Percentiles rank a stretch among this genome's conserved stretches.
These are phyloP conservation scores for Marchantia paleacea DNA, from an alignment of 225 moss, liverwort and hornwort species.

Conservation along the genomic window DNA sequence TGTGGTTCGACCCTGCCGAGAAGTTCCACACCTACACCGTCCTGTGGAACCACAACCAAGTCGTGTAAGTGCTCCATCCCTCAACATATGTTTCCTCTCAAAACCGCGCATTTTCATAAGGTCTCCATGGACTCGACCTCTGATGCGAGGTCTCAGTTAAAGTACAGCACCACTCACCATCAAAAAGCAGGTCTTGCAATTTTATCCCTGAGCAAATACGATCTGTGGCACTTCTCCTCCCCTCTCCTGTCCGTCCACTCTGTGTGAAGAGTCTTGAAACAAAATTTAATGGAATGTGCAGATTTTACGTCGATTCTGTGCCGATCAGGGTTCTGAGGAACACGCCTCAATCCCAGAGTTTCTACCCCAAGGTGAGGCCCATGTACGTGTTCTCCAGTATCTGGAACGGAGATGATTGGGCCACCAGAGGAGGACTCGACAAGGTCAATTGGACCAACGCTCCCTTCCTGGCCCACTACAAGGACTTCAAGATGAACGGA, in stretches of 20 bases:
- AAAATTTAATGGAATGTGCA: conserved; percentile 2
- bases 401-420: conserved; percentile 58
- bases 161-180: too few species aligned
- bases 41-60: conserved; percentile 40
- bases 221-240: too few species aligned
- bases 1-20: conserved; percentile 43
- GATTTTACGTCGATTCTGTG: conserved; percentile 43
- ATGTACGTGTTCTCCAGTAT: conserved; percentile 46
- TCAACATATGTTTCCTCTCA: too few species aligned
- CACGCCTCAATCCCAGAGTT: conserved; percentile 8
- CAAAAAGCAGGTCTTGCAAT: too few species aligned
- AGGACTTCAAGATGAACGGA: conserved; percentile 41
- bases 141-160: too few species aligned
- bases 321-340: conserved; percentile 42
- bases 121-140: too few species aligned
- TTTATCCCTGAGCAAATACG: too few species aligned
- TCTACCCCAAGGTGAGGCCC: conserved; percentile 31
- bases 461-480: conserved; percentile 38
- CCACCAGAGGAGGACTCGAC: conserved; percentile 42
- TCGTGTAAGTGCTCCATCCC: conserved; percentile 30
- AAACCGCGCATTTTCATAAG: too few species aligned
- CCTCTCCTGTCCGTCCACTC: too few species aligned
- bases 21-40: conserved; percentile 51
- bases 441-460: conserved; percentile 44
- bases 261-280: not conserved